Evolutionary conservation across 768 basidiomycete genomes (phyloP).

Genomic region (Hygrophoropsis aurantiaca): DNA sequence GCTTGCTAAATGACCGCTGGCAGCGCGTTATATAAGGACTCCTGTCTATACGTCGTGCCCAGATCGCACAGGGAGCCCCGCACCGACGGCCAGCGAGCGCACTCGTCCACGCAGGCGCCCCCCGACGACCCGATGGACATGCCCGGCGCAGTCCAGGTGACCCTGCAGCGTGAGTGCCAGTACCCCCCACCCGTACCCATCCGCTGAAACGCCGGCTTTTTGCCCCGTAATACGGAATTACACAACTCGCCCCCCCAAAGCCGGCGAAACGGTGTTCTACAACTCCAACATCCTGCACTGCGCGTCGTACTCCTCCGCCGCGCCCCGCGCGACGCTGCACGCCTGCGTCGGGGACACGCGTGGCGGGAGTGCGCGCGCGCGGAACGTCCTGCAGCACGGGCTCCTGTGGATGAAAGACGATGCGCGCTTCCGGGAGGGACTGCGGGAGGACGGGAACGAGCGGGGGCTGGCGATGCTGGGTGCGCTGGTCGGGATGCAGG

Average conservation of each 20-base stretch:
- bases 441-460: slow-evolving; percentile 36
- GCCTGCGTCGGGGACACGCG: slow-evolving; percentile 63
- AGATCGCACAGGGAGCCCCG: slow-evolving; percentile 60
- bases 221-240: no score
- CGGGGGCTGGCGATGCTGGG: slow-evolving; percentile 56
- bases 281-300: slow-evolving; percentile 80
- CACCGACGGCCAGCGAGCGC: slow-evolving; percentile 55
- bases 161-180: slow-evolving; percentile 55
- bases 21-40: slow-evolving; percentile 68
- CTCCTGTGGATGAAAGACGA: slow-evolving; percentile 66
- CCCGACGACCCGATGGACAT: slow-evolving; percentile 62
- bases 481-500: slow-evolving; percentile 56
- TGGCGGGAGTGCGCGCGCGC: slow-evolving; percentile 61
- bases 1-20: background rate
- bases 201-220: background rate
- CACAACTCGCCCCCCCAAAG: slow-evolving; percentile 32
- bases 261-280: slow-evolving; percentile 78
- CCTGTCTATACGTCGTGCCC: slow-evolving; percentile 72
- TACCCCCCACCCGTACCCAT: no score
- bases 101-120: slow-evolving; percentile 50
- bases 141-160: slow-evolving; percentile 63
- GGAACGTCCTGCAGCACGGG: slow-evolving; percentile 76
- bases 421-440: slow-evolving; percentile 39
- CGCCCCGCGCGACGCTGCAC: slow-evolving; percentile 65
- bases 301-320: slow-evolving; percentile 54